Evolutionary conservation across 805 yeast genomes (phyloP).

Genomic region (Candida multigemmis): DNA sequence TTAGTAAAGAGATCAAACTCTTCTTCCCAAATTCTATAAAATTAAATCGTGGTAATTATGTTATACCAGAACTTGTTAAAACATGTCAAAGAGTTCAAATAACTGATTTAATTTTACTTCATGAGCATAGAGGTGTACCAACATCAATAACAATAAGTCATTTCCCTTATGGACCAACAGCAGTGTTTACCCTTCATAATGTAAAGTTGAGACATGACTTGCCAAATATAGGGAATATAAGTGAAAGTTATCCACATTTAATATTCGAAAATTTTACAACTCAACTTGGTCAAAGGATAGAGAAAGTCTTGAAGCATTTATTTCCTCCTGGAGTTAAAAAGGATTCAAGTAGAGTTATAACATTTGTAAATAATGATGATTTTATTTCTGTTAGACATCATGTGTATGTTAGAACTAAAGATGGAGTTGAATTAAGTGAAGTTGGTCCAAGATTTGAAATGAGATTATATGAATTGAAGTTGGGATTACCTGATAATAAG

Average conservation of each 20-base stretch:
- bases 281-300: slow-evolving; percentile 75
- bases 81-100: slow-evolving; percentile 77
- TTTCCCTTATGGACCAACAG: slow-evolving; percentile 97
- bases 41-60: slow-evolving; percentile 86
- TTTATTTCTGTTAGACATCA: slow-evolving; percentile 94
- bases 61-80: slow-evolving; percentile 74
- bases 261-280: slow-evolving; percentile 86
- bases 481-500: slow-evolving; percentile 89
- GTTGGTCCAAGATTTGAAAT: slow-evolving; percentile 98
- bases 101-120: slow-evolving; percentile 77
- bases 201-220: slow-evolving; percentile 93
- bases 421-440: slow-evolving; percentile 86
- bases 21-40: slow-evolving; percentile 85
- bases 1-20: slow-evolving; percentile 84
- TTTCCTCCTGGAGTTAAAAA: slow-evolving; percentile 96
- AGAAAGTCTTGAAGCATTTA: slow-evolving; percentile 70
- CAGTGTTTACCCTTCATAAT: slow-evolving; percentile 87
- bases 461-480: slow-evolving; percentile 78
- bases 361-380: slow-evolving; percentile 86
- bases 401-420: slow-evolving; percentile 82
- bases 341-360: slow-evolving; percentile 84
- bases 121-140: slow-evolving; percentile 98
- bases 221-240: slow-evolving; percentile 72
- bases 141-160: slow-evolving; percentile 88
- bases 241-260: slow-evolving; percentile 90